Conservation (phyloP, 352 stramenopile genomes). For the Phytophthora pistaciae region DNA sequence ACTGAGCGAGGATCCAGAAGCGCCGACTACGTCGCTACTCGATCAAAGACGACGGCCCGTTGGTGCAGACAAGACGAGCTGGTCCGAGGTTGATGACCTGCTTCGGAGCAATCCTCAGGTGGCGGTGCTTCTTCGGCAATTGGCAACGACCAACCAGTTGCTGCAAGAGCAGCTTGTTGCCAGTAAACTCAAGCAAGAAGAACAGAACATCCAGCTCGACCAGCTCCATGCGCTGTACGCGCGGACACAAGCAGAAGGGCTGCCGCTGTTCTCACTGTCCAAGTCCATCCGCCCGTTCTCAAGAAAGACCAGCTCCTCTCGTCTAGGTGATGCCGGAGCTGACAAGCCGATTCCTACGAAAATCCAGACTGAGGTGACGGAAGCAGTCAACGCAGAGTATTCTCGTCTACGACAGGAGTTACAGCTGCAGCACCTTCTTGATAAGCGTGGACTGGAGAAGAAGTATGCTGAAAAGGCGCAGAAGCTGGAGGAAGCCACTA, state of each 20-base stretch:
- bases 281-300: slow-evolving; percentile 51
- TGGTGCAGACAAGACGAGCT: background rate
- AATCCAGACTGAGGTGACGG: slow-evolving; percentile 55
- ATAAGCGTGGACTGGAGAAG: slow-evolving; percentile 35
- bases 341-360: slow-evolving; percentile 33
- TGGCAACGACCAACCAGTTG: slow-evolving; percentile 51
- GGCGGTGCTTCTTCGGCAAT: slow-evolving; percentile 45
- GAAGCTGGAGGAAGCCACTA: slow-evolving; percentile 27
- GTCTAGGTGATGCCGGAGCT: slow-evolving; percentile 6
- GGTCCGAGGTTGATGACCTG: slow-evolving; percentile 12
- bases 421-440: slow-evolving; percentile 37
- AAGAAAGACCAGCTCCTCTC: slow-evolving; percentile 18
- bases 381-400: slow-evolving; percentile 56
- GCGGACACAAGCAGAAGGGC: slow-evolving; percentile 42
- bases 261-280: slow-evolving; percentile 45
- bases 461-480: slow-evolving; percentile 35
- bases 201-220: slow-evolving; percentile 72
- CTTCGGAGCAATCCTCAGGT: slow-evolving; percentile 36
- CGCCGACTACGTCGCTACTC: background rate
- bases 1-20: background rate
- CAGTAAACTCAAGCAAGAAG: slow-evolving; percentile 60
- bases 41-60: background rate
- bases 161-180: slow-evolving; percentile 62
- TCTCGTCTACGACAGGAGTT: slow-evolving; percentile 53
- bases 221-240: slow-evolving; percentile 71